These are phyloP conservation scores for Cicer bijugum DNA, from an alignment of 306 rosid genomes.

Conservation along the genomic window DNA sequence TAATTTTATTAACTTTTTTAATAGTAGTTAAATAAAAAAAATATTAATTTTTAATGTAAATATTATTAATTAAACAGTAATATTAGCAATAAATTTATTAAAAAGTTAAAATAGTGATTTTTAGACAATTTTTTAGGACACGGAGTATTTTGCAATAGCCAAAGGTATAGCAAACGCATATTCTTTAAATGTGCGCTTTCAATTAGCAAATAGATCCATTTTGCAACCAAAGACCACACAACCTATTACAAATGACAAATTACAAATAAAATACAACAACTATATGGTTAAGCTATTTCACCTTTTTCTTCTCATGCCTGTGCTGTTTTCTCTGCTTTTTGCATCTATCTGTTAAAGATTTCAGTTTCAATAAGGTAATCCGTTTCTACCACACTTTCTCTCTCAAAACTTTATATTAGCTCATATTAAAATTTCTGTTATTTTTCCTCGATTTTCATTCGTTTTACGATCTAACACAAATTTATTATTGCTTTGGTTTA, in stretches of 20 bases:
- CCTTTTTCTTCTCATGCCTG: conserved; percentile 1
- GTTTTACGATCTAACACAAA: not conserved
- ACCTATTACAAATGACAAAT: not conserved
- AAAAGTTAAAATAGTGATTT: no score
- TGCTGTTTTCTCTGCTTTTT: conserved; percentile 33
- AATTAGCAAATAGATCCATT: not conserved
- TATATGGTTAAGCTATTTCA: not conserved
- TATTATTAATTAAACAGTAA: no score
- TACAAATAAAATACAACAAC: not conserved
- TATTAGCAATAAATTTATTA: no score
- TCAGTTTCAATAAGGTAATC: conserved; percentile 43
- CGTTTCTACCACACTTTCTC: not conserved
- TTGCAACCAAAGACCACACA: conserved; percentile 13
- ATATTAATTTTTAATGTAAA: no score
- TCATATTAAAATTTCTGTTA: not conserved
- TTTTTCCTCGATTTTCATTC: not conserved
- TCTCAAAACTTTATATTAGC: conserved; percentile 22
- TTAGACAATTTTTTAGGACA: no score
- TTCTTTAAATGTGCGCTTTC: conserved; percentile 46
- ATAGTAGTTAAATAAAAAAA: no score
- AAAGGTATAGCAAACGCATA: conserved; percentile 40
- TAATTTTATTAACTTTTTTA: no score
- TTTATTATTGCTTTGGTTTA: no score
- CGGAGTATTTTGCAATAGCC: not conserved
- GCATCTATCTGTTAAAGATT: not conserved